Evolutionary conservation across 768 basidiomycete species (phyloP).

Genomic region (Lactarius pseudohatsudake): DNA sequence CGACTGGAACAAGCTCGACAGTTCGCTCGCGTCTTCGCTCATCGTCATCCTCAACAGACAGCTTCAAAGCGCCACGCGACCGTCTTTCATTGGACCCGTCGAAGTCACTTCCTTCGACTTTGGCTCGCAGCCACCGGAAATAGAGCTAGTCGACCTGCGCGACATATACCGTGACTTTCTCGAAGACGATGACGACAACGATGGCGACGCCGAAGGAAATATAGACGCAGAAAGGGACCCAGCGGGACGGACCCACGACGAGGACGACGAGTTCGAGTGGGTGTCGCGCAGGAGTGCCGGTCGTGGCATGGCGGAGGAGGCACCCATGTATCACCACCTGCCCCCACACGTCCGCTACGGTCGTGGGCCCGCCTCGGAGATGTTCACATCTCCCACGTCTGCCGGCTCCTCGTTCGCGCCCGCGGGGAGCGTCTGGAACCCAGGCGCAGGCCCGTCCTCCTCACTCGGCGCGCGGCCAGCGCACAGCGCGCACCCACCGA

Average conservation of each 20-base stretch:
- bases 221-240: constrained; percentile 33
- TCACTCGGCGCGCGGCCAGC: constrained; percentile 1
- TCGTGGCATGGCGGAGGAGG: constrained; percentile 49
- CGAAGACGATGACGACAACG: constrained; percentile 53
- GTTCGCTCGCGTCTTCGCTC: constrained; percentile 64
- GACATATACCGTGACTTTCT: constrained; percentile 96
- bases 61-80: constrained; percentile 67
- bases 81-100: constrained; percentile 93
- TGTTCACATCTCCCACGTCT: constrained; percentile 56
- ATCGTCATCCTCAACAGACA: constrained; percentile 78
- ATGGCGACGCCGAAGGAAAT: constrained; percentile 54
- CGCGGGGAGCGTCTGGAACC: not conserved
- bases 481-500: constrained; percentile 36
- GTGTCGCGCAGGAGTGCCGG: constrained; percentile 64
- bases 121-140: constrained; percentile 76
- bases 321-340: constrained; percentile 64
- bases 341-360: constrained; percentile 74
- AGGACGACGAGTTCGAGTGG: constrained; percentile 83
- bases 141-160: constrained; percentile 87
- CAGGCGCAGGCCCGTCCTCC: constrained; percentile 19
- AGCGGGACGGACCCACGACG: constrained; percentile 34
- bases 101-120: constrained; percentile 85
- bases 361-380: constrained; percentile 53
- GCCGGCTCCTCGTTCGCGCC: constrained; percentile 33
- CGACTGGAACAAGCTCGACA: constrained; percentile 85